Evolutionary conservation across 192 early-diverging fungal species (phyloP).

Genomic region (Piromyces sp.): DNA sequence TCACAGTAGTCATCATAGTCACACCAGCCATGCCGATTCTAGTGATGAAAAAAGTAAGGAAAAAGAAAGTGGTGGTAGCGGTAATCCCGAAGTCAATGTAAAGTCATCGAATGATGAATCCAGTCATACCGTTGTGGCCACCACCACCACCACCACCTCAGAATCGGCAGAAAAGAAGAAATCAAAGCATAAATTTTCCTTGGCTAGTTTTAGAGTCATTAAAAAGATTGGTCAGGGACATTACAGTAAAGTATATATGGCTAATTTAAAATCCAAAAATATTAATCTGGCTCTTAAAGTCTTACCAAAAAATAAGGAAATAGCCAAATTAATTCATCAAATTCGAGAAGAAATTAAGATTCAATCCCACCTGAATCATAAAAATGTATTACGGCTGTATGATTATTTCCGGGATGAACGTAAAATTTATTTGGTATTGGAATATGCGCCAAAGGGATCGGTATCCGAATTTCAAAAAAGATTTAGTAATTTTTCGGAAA

Average conservation of each 20-base stretch:
- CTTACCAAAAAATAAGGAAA: background rate
- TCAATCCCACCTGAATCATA: background rate
- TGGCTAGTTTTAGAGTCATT: background rate
- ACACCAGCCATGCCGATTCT: background rate
- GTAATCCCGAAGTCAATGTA: too few relatives aligned
- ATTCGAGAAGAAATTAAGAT: background rate
- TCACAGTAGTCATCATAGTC: background rate
- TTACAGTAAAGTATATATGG: background rate
- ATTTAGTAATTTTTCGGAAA: background rate
- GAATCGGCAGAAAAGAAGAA: background rate
- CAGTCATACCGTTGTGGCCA: too few relatives aligned
- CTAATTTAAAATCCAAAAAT: background rate
- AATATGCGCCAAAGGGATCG: background rate
- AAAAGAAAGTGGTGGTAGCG: background rate
- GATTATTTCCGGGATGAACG: background rate
- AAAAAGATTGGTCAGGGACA: background rate
- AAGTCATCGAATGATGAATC: background rate
- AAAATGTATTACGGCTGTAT: background rate
- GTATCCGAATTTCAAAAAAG: background rate
- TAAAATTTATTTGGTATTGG: background rate
- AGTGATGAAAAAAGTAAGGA: background rate
- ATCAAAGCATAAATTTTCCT: background rate
- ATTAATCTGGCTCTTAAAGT: background rate
- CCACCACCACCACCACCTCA: too few relatives aligned
- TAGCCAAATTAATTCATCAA: background rate